A percentile compares a stretch with the other conserved stretches of the same genome.
phyloP scores from a whole-genome alignment of 2,329 filamentous ascomycete species.

The Apiospora sp. region DNA sequence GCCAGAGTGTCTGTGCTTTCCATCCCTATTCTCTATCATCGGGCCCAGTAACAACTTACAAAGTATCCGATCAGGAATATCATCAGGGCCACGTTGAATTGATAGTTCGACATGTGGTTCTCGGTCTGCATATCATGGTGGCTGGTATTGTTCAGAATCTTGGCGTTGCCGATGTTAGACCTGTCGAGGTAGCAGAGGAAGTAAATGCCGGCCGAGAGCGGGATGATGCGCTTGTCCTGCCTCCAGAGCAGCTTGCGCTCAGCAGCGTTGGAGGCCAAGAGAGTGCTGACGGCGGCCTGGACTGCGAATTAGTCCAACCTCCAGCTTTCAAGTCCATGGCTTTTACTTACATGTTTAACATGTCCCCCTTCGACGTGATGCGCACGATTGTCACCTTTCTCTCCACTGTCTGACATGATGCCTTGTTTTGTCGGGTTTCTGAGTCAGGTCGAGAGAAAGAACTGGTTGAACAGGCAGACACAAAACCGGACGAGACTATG shows the following conservation, averaged over 20 bases:
- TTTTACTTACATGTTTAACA: background rate
- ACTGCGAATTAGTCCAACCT: background rate
- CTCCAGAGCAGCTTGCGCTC: conserved; percentile 45
- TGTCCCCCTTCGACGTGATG: background rate
- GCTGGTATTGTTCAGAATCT: conserved; percentile 47
- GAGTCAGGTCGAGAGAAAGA: background rate
- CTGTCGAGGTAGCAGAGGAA: conserved; percentile 65
- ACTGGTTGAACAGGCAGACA: too few species aligned
- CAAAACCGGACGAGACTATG: background rate
- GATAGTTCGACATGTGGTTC: conserved; percentile 39
- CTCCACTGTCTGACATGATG: conserved; percentile 6
- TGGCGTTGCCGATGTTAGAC: conserved; percentile 59
- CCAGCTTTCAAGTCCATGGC: background rate
- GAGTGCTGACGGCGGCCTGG: background rate
- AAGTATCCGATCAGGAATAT: conserved; percentile 43
- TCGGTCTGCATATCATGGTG: conserved; percentile 45
- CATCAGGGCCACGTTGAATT: conserved; percentile 48
- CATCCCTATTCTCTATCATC: background rate
- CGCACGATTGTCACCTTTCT: background rate
- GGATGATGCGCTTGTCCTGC: conserved; percentile 62
- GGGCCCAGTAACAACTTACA: conserved; percentile 6
- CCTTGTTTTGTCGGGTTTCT: background rate
- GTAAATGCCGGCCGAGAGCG: conserved; percentile 61
- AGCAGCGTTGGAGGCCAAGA: conserved; percentile 7
- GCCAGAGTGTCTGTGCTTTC: background rate